A percentile compares a stretch with the other conserved stretches of the same genome.
Evolutionary conservation across 2,329 filamentous ascomycete genomes (phyloP).

Genomic region (Teratosphaeria viscida): DNA sequence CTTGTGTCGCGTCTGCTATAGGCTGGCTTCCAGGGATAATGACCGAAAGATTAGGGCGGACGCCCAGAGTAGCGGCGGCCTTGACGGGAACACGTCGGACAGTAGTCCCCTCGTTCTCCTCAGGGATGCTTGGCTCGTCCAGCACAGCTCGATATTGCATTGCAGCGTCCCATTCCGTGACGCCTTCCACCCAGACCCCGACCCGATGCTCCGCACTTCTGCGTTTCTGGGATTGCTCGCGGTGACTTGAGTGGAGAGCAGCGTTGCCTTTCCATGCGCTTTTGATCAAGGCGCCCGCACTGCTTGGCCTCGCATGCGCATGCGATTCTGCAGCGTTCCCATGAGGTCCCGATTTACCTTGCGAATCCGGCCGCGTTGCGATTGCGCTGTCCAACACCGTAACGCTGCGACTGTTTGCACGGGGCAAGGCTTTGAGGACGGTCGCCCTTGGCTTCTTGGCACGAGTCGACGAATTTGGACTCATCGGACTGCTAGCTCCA

Average conservation of each 20-base stretch:
- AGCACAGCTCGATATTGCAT: constrained; percentile 2
- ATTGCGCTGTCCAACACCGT: constrained; percentile 26
- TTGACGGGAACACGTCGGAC: constrained; percentile 4
- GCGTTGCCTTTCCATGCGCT: constrained; percentile 5
- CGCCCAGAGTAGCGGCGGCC: not conserved
- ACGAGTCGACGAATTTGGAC: not conserved
- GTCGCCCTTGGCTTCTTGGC: constrained; percentile 13
- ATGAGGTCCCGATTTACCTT: constrained; percentile 28
- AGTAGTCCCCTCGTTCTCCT: constrained; percentile 10
- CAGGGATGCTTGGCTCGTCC: constrained; percentile 5
- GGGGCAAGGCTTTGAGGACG: constrained; percentile 24
- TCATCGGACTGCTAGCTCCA: constrained; percentile 3
- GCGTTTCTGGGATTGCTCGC: constrained; percentile 13
- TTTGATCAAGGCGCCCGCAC: constrained; percentile 1
- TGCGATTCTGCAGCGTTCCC: constrained; percentile 7
- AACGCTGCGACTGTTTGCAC: constrained; percentile 18
- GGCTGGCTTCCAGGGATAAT: constrained; percentile 9
- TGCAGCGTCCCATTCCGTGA: constrained; percentile 30
- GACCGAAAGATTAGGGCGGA: constrained; percentile 8
- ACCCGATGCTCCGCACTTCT: constrained; percentile 24
- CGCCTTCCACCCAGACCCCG: constrained; percentile 36
- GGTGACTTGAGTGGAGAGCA: constrained; percentile 2
- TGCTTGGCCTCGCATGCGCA: constrained; percentile 6
- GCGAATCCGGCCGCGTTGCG: constrained; percentile 31
- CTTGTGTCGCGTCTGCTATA: constrained; percentile 3